phyloP scores from a whole-genome alignment of 495 filamentous ascomycete species.

The Daldinia concentrica region DNA sequence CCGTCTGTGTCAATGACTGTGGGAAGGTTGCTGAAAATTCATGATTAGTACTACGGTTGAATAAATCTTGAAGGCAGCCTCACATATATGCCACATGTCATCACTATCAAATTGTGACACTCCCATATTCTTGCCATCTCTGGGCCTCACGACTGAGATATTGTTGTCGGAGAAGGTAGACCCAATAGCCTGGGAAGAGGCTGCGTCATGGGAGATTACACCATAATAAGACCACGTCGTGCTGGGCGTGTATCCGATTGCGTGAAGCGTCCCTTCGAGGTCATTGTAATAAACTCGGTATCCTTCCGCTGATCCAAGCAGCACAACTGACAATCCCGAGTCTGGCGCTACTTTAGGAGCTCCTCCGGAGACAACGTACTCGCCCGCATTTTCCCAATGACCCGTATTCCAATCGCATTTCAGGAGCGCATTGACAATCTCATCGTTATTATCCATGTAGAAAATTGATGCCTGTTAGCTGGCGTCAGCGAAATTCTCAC shows the following conservation, averaged over 20 bases:
- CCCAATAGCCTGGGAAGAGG: conserved; percentile 34
- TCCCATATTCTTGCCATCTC: conserved; percentile 40
- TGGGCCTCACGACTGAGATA: conserved; percentile 39
- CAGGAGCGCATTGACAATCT: conserved; percentile 45
- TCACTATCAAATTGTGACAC: conserved; percentile 34
- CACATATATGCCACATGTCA: conserved; percentile 41
- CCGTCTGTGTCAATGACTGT: conserved; percentile 21
- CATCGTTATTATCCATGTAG: conserved; percentile 45
- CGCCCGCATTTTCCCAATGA: conserved; percentile 31
- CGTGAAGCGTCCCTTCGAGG: conserved; percentile 34
- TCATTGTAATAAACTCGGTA: conserved; percentile 47
- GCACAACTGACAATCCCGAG: conserved; percentile 37
- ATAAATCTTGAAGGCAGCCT: conserved; percentile 1
- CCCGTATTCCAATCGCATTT: conserved; percentile 43
- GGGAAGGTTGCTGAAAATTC: conserved; percentile 41
- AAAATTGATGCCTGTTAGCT: conserved; percentile 43
- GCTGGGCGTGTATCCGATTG: conserved; percentile 33
- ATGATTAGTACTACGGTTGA: conserved; percentile 1
- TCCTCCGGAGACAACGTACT: conserved; percentile 34
- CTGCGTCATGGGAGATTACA: conserved; percentile 37
- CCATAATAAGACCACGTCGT: conserved; percentile 40
- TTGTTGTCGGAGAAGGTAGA: conserved; percentile 39
- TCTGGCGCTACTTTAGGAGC: conserved; percentile 31
- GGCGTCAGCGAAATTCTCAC: conserved; percentile 36
- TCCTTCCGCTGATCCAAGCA: conserved; percentile 41